Conservation (phyloP, 352 stramenopile genomes). For the Pythium utonaiense region DNA sequence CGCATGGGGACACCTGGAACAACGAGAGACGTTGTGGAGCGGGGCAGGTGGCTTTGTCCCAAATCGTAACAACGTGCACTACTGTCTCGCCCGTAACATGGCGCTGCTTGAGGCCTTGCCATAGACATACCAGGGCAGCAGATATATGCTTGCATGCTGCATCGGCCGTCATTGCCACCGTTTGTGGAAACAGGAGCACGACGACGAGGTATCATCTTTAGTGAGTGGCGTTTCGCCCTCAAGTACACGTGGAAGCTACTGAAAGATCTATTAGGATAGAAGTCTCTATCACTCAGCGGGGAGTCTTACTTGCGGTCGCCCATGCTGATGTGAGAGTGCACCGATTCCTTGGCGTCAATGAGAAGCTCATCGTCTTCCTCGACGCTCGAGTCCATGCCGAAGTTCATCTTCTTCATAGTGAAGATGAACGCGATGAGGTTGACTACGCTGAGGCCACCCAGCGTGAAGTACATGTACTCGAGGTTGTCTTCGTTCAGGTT, state of each 20-base stretch:
- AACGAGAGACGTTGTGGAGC: too few species aligned
- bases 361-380: slow-evolving; percentile 8
- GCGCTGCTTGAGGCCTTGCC: too few species aligned
- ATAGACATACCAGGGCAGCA: too few species aligned
- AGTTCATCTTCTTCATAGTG: slow-evolving; percentile 56
- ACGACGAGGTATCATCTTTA: neutral
- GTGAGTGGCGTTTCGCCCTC: neutral
- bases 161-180: too few species aligned
- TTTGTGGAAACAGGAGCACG: too few species aligned
- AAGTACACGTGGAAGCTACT: too few species aligned
- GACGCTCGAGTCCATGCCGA: slow-evolving; percentile 31
- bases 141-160: neutral
- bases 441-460: slow-evolving; percentile 41
- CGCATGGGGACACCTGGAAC: too few species aligned
- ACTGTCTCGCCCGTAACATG: too few species aligned
- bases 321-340: slow-evolving; percentile 19
- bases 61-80: too few species aligned
- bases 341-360: slow-evolving; percentile 18
- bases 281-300: neutral
- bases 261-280: neutral
- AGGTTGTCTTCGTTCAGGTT: slow-evolving; percentile 60
- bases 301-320: slow-evolving; percentile 19
- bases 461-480: slow-evolving; percentile 71
- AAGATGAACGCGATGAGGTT: slow-evolving; percentile 50
- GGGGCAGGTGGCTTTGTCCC: too few species aligned